A percentile compares a stretch with the other conserved stretches of the same genome.
These are phyloP conservation scores for Populus davidiana DNA, from an alignment of 345 rosid species.

Conservation along the genomic window DNA sequence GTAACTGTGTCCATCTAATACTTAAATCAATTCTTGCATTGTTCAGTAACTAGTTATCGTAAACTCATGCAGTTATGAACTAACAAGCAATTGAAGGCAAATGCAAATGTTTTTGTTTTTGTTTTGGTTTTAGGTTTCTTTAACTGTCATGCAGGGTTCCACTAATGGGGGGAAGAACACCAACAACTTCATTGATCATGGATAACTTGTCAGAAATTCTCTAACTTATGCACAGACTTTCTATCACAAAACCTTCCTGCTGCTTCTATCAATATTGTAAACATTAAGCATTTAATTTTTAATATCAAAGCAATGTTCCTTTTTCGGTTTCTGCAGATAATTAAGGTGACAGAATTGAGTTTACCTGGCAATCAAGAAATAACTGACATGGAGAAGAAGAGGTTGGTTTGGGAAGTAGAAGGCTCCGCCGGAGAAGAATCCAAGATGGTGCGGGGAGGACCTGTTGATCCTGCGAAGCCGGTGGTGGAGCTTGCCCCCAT, in stretches of 20 bases:
- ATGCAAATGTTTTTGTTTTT: slow-evolving; percentile 6
- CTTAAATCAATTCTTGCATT: slow-evolving; percentile 1
- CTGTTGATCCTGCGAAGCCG: slow-evolving; percentile 55
- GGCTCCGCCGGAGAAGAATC: slow-evolving; percentile 36
- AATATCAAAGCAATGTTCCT: not conserved
- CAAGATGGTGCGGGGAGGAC: slow-evolving; percentile 54
- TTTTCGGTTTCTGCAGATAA: slow-evolving; percentile 42
- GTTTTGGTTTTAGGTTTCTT: slow-evolving; percentile 44
- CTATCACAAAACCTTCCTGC: not conserved
- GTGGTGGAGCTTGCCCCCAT: slow-evolving; percentile 76
- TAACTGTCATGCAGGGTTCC: slow-evolving; percentile 67
- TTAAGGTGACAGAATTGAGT: slow-evolving; percentile 61
- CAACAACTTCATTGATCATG: slow-evolving; percentile 57
- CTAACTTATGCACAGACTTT: slow-evolving; percentile 7
- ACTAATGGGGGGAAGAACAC: slow-evolving; percentile 79
- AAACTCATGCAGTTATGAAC: not conserved
- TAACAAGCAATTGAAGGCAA: slow-evolving; percentile 5
- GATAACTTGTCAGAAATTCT: slow-evolving; percentile 43
- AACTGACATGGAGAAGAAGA: slow-evolving; percentile 68
- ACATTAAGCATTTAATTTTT: not conserved
- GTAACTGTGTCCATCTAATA: slow-evolving; percentile 34
- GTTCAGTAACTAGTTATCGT: not conserved
- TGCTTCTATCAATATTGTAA: not conserved
- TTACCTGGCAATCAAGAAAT: slow-evolving; percentile 42
- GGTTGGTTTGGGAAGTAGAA: slow-evolving; percentile 71